Conservation (phyloP, 2,329 filamentous ascomycete species). For the Fusarium napiforme region DNA sequence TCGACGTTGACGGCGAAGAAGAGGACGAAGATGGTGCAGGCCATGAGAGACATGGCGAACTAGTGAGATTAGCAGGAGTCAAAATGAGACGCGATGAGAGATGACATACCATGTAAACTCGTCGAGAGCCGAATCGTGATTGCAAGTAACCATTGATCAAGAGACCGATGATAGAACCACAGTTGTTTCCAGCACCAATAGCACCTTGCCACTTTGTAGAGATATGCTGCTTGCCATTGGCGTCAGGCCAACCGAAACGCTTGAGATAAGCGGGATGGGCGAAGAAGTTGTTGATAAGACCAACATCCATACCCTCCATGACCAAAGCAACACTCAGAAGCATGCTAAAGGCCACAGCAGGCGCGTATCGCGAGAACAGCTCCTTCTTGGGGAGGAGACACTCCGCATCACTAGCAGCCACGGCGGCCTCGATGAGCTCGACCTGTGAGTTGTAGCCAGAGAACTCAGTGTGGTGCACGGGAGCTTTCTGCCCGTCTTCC, state of each 20-base stretch:
- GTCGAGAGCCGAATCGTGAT: conserved; percentile 58
- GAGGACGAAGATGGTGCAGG: conserved; percentile 58
- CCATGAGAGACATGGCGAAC: conserved; percentile 52
- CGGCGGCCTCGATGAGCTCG: conserved; percentile 50
- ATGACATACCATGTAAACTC: conserved; percentile 57
- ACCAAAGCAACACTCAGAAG: conserved; percentile 50
- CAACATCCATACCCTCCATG: conserved; percentile 56
- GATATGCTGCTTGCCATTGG: conserved; percentile 53
- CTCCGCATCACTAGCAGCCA: conserved; percentile 46
- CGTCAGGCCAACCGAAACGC: conserved; percentile 49
- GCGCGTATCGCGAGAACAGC: conserved; percentile 47
- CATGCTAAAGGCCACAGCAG: conserved; percentile 44
- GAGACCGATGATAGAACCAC: conserved; percentile 62
- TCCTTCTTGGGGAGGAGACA: conserved; percentile 45
- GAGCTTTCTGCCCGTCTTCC: conserved; percentile 24
- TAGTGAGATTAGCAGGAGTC: neutral
- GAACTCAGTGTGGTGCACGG: conserved; percentile 41
- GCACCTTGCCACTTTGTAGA: conserved; percentile 60
- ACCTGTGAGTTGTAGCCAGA: conserved; percentile 38
- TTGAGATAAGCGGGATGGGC: conserved; percentile 58
- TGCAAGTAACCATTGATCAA: conserved; percentile 61
- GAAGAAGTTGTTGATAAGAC: conserved; percentile 56
- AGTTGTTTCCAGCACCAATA: conserved; percentile 58
- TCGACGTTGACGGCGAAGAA: conserved; percentile 57
- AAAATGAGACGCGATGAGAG: neutral